A percentile compares a stretch with the other conserved stretches of the same genome.
phyloP scores from a whole-genome alignment of 106 monocot genomes.

The Phalaenopsis equestris region DNA sequence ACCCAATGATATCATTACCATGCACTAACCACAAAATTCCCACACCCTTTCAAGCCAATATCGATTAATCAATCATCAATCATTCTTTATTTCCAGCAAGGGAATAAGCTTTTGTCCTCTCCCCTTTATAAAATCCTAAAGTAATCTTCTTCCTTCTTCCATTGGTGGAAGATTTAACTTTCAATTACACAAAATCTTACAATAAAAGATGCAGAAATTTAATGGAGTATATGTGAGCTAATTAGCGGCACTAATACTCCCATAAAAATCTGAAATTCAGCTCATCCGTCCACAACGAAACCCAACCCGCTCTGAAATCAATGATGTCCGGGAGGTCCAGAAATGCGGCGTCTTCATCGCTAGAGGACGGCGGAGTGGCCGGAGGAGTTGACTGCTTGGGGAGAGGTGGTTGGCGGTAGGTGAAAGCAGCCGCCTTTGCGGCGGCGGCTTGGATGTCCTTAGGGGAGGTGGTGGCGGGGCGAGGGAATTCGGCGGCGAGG shows the following conservation, averaged over 20 bases:
- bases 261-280: background rate
- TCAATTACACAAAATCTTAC: background rate
- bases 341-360: conserved; percentile 20
- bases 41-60: too few relatives aligned
- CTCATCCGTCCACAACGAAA: background rate
- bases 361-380: background rate
- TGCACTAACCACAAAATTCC: too few relatives aligned
- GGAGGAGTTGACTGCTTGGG: background rate
- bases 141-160: background rate
- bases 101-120: background rate
- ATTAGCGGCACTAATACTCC: background rate
- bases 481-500: conserved; percentile 45
- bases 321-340: conserved; percentile 57
- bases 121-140: background rate
- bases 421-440: conserved; percentile 35
- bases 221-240: background rate
- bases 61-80: too few relatives aligned
- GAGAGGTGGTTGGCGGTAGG: background rate
- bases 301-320: background rate
- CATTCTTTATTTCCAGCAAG: background rate
- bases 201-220: background rate
- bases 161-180: conserved; percentile 1
- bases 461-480: conserved; percentile 49
- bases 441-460: conserved; percentile 85
- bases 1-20: too few relatives aligned